Evolutionary conservation across 495 filamentous ascomycete species (phyloP).

Genomic region (Aspergillus affinis): DNA sequence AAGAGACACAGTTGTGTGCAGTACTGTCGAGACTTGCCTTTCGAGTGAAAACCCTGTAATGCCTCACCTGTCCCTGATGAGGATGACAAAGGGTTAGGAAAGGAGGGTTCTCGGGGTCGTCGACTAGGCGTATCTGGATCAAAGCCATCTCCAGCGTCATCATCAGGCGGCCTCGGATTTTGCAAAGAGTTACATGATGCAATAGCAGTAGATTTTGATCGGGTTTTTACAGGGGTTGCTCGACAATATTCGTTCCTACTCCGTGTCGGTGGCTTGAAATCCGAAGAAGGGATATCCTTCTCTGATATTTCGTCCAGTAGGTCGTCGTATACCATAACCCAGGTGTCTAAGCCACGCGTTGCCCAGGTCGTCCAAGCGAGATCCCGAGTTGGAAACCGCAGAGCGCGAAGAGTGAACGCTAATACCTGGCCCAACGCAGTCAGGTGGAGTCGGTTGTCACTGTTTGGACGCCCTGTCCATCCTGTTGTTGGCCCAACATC

Average conservation of each 20-base stretch:
- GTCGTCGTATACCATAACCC: conserved; percentile 39
- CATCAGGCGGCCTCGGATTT: conserved; percentile 5
- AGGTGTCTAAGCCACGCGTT: conserved; percentile 24
- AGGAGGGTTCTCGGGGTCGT: conserved; percentile 2
- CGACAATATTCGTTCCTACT: conserved; percentile 18
- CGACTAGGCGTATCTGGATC: conserved; percentile 17
- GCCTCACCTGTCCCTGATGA: conserved; percentile 3
- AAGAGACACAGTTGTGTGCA: conserved; percentile 46
- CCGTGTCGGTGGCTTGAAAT: conserved; percentile 13
- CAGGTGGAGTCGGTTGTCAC: conserved; percentile 19
- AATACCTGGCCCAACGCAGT: conserved; percentile 20
- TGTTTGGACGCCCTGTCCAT: conserved; percentile 6
- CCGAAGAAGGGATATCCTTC: conserved; percentile 25
- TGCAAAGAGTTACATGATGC: conserved; percentile 11
- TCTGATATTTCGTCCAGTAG: conserved; percentile 30
- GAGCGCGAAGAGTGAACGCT: conserved; percentile 18
- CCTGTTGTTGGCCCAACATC: conserved; percentile 28
- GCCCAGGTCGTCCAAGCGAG: conserved; percentile 3
- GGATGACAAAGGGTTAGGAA: conserved; percentile 7
- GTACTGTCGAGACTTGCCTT: conserved; percentile 35
- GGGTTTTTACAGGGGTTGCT: conserved; percentile 27
- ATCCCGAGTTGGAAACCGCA: conserved; percentile 8
- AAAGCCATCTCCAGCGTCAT: conserved; percentile 11
- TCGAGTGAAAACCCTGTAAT: conserved; percentile 14
- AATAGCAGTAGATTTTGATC: conserved; percentile 13